Base-by-base conservation (phyloP, 2,329 filamentous ascomycete genomes). In the Colletotrichum costaricense region DNA sequence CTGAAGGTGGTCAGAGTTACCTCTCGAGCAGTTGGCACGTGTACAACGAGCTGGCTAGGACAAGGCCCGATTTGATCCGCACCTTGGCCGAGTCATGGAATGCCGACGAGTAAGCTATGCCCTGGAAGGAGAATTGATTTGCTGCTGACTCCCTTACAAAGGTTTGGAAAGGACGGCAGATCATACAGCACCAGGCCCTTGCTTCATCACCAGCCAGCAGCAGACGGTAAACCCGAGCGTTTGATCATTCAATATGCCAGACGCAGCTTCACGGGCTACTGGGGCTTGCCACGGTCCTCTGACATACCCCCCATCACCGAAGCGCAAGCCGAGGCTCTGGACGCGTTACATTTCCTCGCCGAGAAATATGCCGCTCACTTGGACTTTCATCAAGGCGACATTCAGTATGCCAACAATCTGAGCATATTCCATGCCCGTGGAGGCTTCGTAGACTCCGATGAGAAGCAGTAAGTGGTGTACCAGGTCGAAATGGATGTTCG, bases 241-340 rank as follows among this genome's bases (percentile, higher is more conserved):
- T 79, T 92, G 1, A 80, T 90, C 7, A 85, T 93, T 35, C 90
- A 92, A 74, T 93, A 92, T 75, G 88, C 88, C 0, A 86, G 91
- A 3, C 85, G 90, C 1, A 83, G 82, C 30, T 92, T 92, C 75
- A 90, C 89, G 65, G 83, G 91, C 2, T 92, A 88, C 76, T 85
- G 86, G 74, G 85, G 85, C 0, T 82, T 90, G 1, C 89, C 89
- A 3, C 84, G 90, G 59, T 87, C 84, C 8, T 69, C 83, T 1
- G 78, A 86, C 24, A 89, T 93, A 63, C 90, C 91, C 14, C 86
- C 90, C 19, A 87, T 89, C 71, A 87, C 85, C 0, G 86, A 88
- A 73, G 85, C 86, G 0, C 88, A 89, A 75, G 85, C 86, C 5
- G 87, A 89, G 74, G 88, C 88, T 0, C 81, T 89, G 3, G 87